Conservation (phyloP, 352 stramenopile genomes). For the Globisporangium middletonii region DNA sequence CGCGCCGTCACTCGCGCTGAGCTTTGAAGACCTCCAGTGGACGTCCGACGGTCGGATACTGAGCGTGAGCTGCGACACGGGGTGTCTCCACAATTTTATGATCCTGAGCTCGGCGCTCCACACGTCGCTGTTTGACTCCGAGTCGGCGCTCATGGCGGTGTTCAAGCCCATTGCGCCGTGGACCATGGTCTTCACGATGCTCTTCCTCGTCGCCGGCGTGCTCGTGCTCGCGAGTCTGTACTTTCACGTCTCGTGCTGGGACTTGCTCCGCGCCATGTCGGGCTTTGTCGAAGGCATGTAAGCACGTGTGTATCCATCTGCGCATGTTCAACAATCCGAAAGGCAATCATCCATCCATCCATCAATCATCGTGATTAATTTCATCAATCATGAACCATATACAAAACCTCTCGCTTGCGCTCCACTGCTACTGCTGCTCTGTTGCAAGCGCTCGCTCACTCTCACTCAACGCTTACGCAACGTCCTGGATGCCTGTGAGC, state of each 20-base stretch:
- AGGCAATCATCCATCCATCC: no score
- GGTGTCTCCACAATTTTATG: constrained; percentile 90
- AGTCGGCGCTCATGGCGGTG: constrained; percentile 47
- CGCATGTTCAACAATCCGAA: no score
- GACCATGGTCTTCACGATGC: constrained; percentile 56
- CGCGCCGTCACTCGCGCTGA: constrained; percentile 18
- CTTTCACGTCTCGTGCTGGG: constrained; percentile 41
- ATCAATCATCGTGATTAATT: no score
- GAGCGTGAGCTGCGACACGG: constrained; percentile 76
- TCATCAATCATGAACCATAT: no score
- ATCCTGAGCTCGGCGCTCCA: constrained; percentile 62
- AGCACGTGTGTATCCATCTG: not conserved
- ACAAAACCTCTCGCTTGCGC: no score
- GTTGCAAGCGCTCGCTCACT: no score
- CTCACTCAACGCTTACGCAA: constrained; percentile 44
- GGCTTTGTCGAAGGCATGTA: constrained; percentile 49
- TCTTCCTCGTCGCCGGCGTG: constrained; percentile 39
- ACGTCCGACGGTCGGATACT: constrained; percentile 88
- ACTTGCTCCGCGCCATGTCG: constrained; percentile 57
- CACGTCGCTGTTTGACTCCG: constrained; percentile 49
- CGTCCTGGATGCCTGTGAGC: constrained; percentile 74
- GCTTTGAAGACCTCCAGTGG: constrained; percentile 80
- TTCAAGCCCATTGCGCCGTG: constrained; percentile 59
- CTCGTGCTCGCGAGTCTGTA: constrained; percentile 41
- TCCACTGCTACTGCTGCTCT: no score